Conservation (phyloP, 495 filamentous ascomycete species). For the Trichoderma reesei region DNA sequence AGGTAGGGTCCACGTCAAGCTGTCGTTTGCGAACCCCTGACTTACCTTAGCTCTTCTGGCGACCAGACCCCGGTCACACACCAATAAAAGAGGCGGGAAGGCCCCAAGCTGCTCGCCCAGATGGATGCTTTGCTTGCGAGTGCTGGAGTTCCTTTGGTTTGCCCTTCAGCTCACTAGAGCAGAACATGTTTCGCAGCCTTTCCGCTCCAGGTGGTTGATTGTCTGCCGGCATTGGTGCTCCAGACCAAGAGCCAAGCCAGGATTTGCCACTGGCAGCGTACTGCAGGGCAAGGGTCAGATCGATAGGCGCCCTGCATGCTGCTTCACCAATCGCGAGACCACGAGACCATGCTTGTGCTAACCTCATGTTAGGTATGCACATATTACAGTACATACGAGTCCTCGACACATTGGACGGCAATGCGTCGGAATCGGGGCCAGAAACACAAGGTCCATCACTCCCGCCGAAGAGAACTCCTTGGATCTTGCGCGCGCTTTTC, state of each 20-base stretch:
- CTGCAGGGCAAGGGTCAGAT: not conserved
- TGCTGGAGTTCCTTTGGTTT: not conserved
- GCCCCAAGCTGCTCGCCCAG: not conserved
- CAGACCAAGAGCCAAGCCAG: not conserved
- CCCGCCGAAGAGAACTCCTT: not conserved
- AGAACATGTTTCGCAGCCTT: not conserved
- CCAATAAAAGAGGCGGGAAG: not conserved
- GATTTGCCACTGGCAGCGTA: not conserved
- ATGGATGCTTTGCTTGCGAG: not conserved
- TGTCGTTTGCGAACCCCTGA: slow-evolving; percentile 4
- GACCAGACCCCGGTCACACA: not conserved
- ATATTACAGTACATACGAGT: too few relatives aligned
- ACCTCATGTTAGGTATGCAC: too few relatives aligned
- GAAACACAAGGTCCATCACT: too few relatives aligned
- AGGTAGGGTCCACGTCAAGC: not conserved
- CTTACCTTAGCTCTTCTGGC: not conserved
- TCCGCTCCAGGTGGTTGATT: not conserved
- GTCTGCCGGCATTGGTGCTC: not conserved
- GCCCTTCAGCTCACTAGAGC: slow-evolving; percentile 1
- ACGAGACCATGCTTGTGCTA: not conserved
- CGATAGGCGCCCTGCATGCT: not conserved
- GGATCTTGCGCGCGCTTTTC: slow-evolving; percentile 8
- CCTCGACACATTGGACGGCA: not conserved
- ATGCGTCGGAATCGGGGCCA: not conserved
- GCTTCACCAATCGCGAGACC: not conserved